These are phyloP conservation scores for Leucosporidium yakuticum DNA, from an alignment of 768 basidiomycete genomes.

Conservation along the genomic window DNA sequence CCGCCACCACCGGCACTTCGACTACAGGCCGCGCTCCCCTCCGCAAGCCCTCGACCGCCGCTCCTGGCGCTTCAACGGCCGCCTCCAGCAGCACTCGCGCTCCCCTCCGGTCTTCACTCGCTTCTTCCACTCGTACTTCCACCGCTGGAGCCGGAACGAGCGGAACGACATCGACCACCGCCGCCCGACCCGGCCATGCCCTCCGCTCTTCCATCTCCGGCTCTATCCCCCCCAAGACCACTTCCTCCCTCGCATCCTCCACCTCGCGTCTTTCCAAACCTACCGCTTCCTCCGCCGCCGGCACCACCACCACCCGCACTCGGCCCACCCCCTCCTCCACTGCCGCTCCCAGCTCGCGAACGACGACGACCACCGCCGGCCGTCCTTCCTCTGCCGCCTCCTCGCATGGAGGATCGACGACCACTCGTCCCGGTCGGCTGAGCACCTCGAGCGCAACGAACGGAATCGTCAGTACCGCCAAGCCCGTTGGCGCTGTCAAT, in stretches of 20 bases:
- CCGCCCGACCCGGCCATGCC: background rate
- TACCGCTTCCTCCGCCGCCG: background rate
- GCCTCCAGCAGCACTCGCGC: background rate
- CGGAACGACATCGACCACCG: background rate
- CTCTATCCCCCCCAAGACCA: background rate
- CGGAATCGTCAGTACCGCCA: background rate
- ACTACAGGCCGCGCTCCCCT: background rate
- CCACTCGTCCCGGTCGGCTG: background rate
- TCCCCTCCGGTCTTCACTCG: background rate
- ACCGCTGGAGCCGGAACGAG: background rate
- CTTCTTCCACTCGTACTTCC: conserved; percentile 1
- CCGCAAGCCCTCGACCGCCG: background rate
- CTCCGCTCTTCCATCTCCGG: background rate
- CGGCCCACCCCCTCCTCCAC: conserved; percentile 2
- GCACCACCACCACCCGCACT: background rate
- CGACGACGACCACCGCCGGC: background rate
- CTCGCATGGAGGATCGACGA: conserved; percentile 1
- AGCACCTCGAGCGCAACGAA: background rate
- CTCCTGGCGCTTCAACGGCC: background rate
- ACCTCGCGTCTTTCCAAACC: background rate
- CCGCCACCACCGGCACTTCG: background rate
- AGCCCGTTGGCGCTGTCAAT: background rate
- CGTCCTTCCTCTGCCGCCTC: background rate
- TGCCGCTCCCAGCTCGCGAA: too few species aligned
- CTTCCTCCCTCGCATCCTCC: background rate